Evolutionary conservation across 306 rosid genomes (phyloP), one percentile per base, ranked within the genome.

Genomic region (Cicer pinnatifidum): DNA sequence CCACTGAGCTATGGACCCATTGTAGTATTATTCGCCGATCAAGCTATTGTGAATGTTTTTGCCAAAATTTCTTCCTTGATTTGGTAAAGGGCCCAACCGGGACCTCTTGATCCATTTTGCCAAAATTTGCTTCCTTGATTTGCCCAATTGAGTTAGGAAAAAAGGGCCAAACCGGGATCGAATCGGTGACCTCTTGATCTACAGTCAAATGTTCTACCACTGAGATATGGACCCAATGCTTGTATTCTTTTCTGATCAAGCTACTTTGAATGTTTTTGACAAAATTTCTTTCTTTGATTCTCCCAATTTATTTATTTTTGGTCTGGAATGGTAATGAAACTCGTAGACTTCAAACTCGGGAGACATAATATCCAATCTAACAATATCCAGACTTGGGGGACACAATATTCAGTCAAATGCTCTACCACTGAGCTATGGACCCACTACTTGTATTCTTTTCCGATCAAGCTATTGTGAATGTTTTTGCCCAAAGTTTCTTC

Each of bases 1-100:
- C 68, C 48, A 13, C 68, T 62, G 68, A 39, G 69, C 69, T 65
- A 65, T 65, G 53, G 71, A 65, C 53, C 71, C 65, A 33, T 0
- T 33, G 6, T 43, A 0, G 47, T 9, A 43, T 43, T 2, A 12
- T 43, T 28, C 3, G 0, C 5, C 1, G 5, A 28, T 28, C 5
- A 28, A 28, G 5, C 35, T 28, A 61, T 11, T 37, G 8, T 13
- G 19, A 37, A 59, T 8, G 3, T 5, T 28, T 33, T 73, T 53
- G 33, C 66, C 13, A 20, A 37, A 61, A 10, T 28, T 28, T 28
- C 5, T 28, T 2, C 35, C 35, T 28, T 28, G 35, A 28, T 28
- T 28, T 3, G 35, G 33, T 23, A 0, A 20, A 58, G 65, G 65
- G 65, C 65, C 65, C 19, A 59, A 59, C 65, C 43, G 43, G 65